Evolutionary conservation across 2,329 filamentous ascomycete genomes (phyloP).

Genomic region (Phaeosphaeria sp.): DNA sequence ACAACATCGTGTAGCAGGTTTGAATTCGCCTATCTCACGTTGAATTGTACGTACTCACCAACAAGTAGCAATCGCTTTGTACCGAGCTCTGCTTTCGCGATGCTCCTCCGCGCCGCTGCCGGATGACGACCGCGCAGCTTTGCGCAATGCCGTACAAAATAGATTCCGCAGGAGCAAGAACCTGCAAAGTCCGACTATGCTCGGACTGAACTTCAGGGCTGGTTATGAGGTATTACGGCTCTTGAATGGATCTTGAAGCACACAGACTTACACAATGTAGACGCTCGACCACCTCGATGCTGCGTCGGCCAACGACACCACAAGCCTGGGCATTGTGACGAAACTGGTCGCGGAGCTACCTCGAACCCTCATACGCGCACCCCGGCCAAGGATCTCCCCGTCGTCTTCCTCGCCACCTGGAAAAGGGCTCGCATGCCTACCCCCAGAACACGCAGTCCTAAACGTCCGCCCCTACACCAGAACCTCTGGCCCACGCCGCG

Average conservation of each 20-base stretch:
- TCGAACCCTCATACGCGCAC: slow-evolving; percentile 43
- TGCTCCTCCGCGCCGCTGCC: slow-evolving; percentile 62
- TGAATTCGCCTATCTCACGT: slow-evolving; percentile 9
- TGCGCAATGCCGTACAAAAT: slow-evolving; percentile 66
- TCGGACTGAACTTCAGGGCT: slow-evolving; percentile 67
- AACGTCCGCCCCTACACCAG: slow-evolving; percentile 57
- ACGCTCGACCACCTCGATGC: slow-evolving; percentile 54
- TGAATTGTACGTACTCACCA: slow-evolving; percentile 4
- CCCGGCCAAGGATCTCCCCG: slow-evolving; percentile 8
- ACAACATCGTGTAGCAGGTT: slow-evolving; percentile 61
- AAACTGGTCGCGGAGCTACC: slow-evolving; percentile 47
- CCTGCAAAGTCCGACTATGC: slow-evolving; percentile 65
- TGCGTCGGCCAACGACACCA: slow-evolving; percentile 40
- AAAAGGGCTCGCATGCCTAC: slow-evolving; percentile 40
- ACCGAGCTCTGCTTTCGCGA: slow-evolving; percentile 71
- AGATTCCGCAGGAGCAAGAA: slow-evolving; percentile 67
- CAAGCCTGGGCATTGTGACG: slow-evolving; percentile 29
- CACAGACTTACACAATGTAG: slow-evolving; percentile 27
- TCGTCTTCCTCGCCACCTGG: slow-evolving; percentile 16
- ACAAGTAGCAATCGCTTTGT: slow-evolving; percentile 70
- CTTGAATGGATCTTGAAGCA: background rate
- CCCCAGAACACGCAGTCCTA: slow-evolving; percentile 53
- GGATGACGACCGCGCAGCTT: slow-evolving; percentile 56
- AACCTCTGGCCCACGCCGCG: slow-evolving; percentile 61
- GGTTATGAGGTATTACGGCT: slow-evolving; percentile 67